Evolutionary conservation across 2,329 filamentous ascomycete species (phyloP), one percentile per base, ranked within the genome.

Genomic region (Arthrobotrys sphaeroides): DNA sequence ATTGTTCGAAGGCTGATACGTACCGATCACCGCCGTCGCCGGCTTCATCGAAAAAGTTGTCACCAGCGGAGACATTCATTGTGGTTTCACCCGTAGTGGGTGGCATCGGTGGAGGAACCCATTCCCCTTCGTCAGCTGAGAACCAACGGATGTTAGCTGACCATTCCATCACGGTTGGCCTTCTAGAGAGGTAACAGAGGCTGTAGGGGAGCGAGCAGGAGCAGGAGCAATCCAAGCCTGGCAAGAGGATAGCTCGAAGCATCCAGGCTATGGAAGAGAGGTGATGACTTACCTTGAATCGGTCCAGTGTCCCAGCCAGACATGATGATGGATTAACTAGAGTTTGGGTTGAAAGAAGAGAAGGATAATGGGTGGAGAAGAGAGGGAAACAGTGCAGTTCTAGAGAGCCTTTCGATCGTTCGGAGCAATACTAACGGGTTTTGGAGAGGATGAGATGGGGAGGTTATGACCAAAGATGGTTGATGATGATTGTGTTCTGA

Each of bases 1-100:
- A 2, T 20, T 26, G 1, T 10, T 9, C 13, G 1, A 10, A 51
- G 26, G 12, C n/a, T 18, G 9, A 18, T 36, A 43, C 69, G 12
- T 65, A 77, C 73, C 73, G 47, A 18, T 67, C 73, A 33, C 59
- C 61, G 31, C 45, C 61, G 2, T 70, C 67, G n/a, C 75, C 74
- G 47, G 67, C 64, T 12, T 69, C 69, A 53, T 59, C 53, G 33
- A 77, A 70, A 26, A 72, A 70, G 33, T 66, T 61, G 45, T 72
- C 65, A 18, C 47, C 38, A 43, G 65, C 28, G 26, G 20, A 51
- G 13, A 75, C 40, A 2, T 62, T 64, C 6, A 16, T 69, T 5
- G 31, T 65, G 24, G 59, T 49, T 40, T 20, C 38, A 16, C 36
- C 45, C 26, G 22, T 40, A 28, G 13, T 18, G 13, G 65, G 20